phyloP scores from a whole-genome alignment of 306 rosid genomes.

The Oxytropis ochrocephala region DNA sequence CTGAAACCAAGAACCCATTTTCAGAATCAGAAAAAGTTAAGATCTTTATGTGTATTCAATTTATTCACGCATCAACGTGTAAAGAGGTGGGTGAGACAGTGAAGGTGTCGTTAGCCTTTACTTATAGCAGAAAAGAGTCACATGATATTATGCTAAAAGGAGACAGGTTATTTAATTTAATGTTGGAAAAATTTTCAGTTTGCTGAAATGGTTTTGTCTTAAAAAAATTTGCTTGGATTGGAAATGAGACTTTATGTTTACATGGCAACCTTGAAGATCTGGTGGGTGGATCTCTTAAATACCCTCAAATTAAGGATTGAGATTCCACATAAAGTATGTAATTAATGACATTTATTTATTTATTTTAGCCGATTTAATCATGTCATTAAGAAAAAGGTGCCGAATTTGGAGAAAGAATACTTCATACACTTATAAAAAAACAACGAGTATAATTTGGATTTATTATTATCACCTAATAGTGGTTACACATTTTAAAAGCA shows the following conservation, averaged over 20 bases:
- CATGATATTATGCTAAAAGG: neutral
- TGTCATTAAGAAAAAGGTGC: neutral
- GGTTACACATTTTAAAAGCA: too few species aligned
- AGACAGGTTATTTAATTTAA: neutral
- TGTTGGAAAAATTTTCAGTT: neutral
- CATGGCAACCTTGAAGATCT: neutral
- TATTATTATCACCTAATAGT: too few species aligned
- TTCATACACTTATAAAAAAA: too few species aligned
- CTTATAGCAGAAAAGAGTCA: neutral
- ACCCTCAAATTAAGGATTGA: too few species aligned
- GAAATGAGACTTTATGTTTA: neutral
- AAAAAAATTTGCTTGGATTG: neutral
- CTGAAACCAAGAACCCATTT: slow-evolving; percentile 54
- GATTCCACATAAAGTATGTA: neutral
- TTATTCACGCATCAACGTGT: neutral
- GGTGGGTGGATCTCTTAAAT: neutral
- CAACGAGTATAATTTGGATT: too few species aligned
- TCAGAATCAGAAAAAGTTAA: slow-evolving; percentile 20
- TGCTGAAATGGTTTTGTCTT: neutral
- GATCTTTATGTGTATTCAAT: slow-evolving; percentile 24
- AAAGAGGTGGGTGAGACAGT: neutral
- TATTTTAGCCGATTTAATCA: neutral
- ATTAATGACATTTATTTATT: neutral
- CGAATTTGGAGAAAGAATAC: neutral
- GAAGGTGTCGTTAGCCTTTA: neutral